phyloP scores from a whole-genome alignment of 2,329 filamentous ascomycete species.

The Fulvia fulva region DNA sequence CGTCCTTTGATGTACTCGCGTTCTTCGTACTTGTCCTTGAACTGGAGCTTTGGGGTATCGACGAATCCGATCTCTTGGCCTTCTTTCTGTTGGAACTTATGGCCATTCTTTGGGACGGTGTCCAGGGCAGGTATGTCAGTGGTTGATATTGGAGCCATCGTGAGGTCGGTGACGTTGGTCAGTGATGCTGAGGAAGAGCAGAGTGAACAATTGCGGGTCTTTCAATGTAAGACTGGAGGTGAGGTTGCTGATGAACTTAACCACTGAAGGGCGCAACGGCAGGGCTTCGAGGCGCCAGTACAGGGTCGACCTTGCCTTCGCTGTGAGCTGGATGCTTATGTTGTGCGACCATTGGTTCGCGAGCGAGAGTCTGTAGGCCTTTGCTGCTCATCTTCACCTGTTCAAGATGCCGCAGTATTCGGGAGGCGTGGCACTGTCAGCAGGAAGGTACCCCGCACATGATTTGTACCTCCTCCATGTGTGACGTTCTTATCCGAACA shows the following conservation, averaged over 20 bases:
- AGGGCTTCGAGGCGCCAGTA: too few relatives aligned
- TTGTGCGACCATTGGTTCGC: too few relatives aligned
- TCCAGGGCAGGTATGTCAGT: conserved; percentile 2
- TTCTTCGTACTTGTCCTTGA: conserved; percentile 25
- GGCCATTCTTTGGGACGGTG: conserved; percentile 1
- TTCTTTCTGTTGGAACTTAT: conserved; percentile 11
- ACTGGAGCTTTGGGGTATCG: conserved; percentile 9
- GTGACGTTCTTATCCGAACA: too few relatives aligned
- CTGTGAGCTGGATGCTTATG: too few relatives aligned
- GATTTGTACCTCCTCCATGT: too few relatives aligned
- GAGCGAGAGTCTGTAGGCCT: too few relatives aligned
- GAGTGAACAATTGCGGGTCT: not conserved
- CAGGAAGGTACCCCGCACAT: not conserved
- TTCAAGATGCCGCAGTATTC: not conserved
- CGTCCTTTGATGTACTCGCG: conserved; percentile 36
- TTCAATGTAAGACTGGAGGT: too few relatives aligned
- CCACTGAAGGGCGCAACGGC: too few relatives aligned
- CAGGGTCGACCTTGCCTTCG: too few relatives aligned
- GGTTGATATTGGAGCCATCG: conserved; percentile 14
- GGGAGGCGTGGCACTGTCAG: not conserved
- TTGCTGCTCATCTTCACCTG: not conserved
- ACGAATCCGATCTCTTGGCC: conserved; percentile 13
- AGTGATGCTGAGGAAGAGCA: not conserved
- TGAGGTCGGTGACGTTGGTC: not conserved
- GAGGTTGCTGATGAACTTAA: too few relatives aligned